Evolutionary conservation across 129 eudicot species (phyloP).

Genomic region (Chrysanthemum lavandulifolium): DNA sequence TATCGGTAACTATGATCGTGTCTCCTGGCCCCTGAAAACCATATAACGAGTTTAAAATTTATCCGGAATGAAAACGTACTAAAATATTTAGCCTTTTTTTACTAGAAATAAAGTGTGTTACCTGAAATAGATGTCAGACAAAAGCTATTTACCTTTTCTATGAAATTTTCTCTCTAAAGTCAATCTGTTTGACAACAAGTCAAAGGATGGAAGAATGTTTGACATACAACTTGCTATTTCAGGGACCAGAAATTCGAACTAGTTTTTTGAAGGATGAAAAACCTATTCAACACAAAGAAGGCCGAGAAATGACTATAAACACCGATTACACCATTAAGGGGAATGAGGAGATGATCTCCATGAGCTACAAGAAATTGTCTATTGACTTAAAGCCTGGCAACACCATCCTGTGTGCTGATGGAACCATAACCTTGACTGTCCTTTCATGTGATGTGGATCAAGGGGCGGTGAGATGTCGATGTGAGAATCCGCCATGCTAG

Average conservation of each 20-base stretch:
- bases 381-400: conserved; percentile 65
- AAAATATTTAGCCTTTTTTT: no score
- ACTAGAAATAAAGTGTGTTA: no score
- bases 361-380: conserved; percentile 70
- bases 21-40: no score
- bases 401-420: conserved; percentile 39
- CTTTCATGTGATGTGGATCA: not conserved
- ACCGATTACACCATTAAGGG: no score
- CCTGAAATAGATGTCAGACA: not conserved
- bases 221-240: not conserved
- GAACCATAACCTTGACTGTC: not conserved
- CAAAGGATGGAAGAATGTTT: not conserved
- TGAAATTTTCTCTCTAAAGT: not conserved
- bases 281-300: conserved; percentile 67
- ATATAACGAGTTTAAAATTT: no score
- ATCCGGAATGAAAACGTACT: no score
- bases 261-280: conserved; percentile 68
- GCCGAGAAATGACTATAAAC: conserved; percentile 11
- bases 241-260: conserved; percentile 76
- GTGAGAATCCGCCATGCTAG: not conserved
- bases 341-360: conserved; percentile 38
- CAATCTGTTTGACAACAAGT: not conserved
- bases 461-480: not conserved
- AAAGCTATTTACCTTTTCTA: not conserved
- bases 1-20: no score